Evolutionary conservation across 2,329 filamentous ascomycete genomes (phyloP).

Genomic region (Colletotrichum acutatum): DNA sequence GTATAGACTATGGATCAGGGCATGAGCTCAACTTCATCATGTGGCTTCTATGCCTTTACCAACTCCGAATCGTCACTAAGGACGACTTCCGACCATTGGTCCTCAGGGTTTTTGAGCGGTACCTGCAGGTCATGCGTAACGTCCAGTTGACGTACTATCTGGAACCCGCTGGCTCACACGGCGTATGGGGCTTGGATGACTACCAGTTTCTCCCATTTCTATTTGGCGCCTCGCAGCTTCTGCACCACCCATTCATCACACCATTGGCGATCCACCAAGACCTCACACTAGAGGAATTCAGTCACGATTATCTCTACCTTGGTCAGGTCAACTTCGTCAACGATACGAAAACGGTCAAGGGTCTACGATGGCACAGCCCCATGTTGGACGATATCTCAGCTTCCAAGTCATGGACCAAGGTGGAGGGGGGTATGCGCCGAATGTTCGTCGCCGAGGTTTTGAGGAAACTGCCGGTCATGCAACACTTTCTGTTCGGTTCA

Average conservation of each 20-base stretch:
- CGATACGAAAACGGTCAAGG: slow-evolving; percentile 94
- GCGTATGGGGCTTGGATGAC: slow-evolving; percentile 97
- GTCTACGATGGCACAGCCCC: slow-evolving; percentile 93
- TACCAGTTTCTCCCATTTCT: slow-evolving; percentile 98
- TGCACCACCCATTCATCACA: slow-evolving; percentile 84
- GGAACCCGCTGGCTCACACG: slow-evolving; percentile 95
- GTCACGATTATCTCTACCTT: slow-evolving; percentile 86
- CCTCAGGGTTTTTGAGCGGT: slow-evolving; percentile 82
- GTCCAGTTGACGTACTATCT: slow-evolving; percentile 95
- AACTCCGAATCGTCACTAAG: slow-evolving; percentile 72
- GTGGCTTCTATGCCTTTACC: slow-evolving; percentile 94
- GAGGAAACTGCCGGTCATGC: slow-evolving; percentile 95
- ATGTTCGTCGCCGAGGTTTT: slow-evolving; percentile 97
- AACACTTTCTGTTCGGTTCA: slow-evolving; percentile 95
- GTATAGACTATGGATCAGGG: slow-evolving; percentile 96
- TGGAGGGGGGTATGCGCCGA: slow-evolving; percentile 93
- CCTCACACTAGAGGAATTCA: slow-evolving; percentile 87
- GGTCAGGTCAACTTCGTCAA: slow-evolving; percentile 96
- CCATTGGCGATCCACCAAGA: slow-evolving; percentile 87
- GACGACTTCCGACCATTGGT: slow-evolving; percentile 79
- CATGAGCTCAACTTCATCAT: slow-evolving; percentile 98
- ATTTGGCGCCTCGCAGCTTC: slow-evolving; percentile 90
- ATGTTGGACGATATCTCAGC: slow-evolving; percentile 98
- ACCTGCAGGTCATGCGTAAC: slow-evolving; percentile 86
- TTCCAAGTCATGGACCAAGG: slow-evolving; percentile 89